These are phyloP conservation scores for Cyclospora cayetanensis DNA, from an alignment of 169 alveolate species.

Conservation along the genomic window DNA sequence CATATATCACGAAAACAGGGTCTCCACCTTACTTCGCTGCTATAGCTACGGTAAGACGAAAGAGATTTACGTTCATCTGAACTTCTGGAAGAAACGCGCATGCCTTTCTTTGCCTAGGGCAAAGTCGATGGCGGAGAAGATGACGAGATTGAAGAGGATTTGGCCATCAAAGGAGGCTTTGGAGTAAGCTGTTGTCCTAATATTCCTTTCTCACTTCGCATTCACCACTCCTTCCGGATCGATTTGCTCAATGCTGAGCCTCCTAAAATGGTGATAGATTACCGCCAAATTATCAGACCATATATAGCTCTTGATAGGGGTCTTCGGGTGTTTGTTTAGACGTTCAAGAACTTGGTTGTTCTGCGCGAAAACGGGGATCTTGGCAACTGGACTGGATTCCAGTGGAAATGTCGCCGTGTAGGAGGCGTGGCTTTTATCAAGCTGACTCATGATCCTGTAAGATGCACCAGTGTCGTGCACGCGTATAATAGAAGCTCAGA, in stretches of 20 bases:
- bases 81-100: no score
- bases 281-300: not conserved
- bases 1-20: no score
- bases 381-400: slow-evolving; percentile 39
- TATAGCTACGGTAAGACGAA: no score
- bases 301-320: not conserved
- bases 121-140: not conserved
- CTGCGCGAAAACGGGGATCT: slow-evolving; percentile 20
- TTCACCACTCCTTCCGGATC: no score
- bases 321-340: not conserved
- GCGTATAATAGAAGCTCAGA: no score
- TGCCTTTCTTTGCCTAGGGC: not conserved
- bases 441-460: slow-evolving; percentile 14
- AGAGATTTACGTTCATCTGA: no score
- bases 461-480: no score
- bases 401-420: not conserved
- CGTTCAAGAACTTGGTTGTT: not conserved
- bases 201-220: not conserved
- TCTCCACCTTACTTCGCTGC: no score
- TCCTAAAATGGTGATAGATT: no score
- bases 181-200: not conserved
- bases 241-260: no score
- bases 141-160: not conserved
- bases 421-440: not conserved
- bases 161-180: not conserved